A percentile compares a stretch with the other conserved stretches of the same genome.
phyloP scores from a whole-genome alignment of 441 rosid species.

The Eugenia klotzschiana region DNA sequence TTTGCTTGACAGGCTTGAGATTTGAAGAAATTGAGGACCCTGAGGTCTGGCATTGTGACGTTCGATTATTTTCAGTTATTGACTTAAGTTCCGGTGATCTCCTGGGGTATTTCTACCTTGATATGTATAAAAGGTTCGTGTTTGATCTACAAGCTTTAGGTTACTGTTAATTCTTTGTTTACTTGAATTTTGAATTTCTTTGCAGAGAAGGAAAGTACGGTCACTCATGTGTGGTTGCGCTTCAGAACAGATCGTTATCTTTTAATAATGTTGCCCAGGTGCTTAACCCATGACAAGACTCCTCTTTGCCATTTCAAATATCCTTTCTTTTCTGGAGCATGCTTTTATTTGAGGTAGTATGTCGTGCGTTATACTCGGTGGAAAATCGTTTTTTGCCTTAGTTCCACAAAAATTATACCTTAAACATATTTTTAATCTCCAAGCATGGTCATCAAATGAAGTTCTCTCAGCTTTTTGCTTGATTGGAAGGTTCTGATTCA shows the following conservation, averaged over 20 bases:
- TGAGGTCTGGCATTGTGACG: conserved; percentile 77
- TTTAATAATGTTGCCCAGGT: conserved; percentile 57
- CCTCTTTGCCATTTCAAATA: not conserved
- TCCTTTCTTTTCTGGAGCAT: not conserved
- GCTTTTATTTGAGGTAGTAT: not conserved
- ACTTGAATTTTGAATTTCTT: conserved; percentile 1
- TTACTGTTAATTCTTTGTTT: not conserved
- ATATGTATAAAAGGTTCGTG: conserved; percentile 59
- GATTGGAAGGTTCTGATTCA: not conserved
- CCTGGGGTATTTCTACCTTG: conserved; percentile 84
- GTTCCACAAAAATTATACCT: not conserved
- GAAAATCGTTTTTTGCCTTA: not conserved
- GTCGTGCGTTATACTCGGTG: not conserved
- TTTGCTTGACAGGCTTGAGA: conserved; percentile 41
- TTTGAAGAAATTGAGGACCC: conserved; percentile 55
- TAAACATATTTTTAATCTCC: not conserved
- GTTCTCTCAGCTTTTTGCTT: not conserved
- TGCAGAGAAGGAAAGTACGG: conserved; percentile 76
- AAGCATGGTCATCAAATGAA: not conserved
- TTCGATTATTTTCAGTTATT: conserved; percentile 53
- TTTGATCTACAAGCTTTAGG: not conserved
- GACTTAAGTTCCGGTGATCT: conserved; percentile 74
- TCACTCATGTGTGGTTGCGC: conserved; percentile 71
- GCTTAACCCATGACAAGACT: not conserved
- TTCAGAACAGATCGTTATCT: conserved; percentile 66